These are phyloP conservation scores for Closterium sp. DNA, from an alignment of 139 green algal genomes.

Conservation along the genomic window DNA sequence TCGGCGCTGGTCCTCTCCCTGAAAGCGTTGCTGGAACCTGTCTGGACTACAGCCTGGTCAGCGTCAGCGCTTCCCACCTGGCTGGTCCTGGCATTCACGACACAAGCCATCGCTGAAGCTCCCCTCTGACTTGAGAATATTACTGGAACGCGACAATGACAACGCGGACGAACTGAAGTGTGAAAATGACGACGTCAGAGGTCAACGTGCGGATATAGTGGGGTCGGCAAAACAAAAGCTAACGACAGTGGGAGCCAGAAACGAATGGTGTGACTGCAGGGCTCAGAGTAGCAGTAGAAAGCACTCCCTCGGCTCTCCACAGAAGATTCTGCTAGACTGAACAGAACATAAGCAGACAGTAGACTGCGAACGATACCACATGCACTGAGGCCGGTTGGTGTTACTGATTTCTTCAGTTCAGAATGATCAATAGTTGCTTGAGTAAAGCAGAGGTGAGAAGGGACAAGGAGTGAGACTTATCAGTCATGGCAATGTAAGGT, in stretches of 20 bases:
- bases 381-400: background rate
- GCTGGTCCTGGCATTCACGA: background rate
- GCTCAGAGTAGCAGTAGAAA: background rate
- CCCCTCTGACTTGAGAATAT: background rate
- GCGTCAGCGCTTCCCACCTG: background rate
- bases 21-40: background rate
- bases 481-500: background rate
- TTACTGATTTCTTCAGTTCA: background rate
- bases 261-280: background rate
- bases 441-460: background rate
- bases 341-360: too few species aligned
- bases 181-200: background rate
- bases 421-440: background rate
- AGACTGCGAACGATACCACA: too few species aligned
- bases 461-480: background rate
- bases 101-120: background rate
- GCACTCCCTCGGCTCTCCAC: background rate
- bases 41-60: background rate
- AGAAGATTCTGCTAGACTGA: too few species aligned
- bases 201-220: background rate
- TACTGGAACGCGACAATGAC: background rate
- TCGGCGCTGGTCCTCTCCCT: background rate
- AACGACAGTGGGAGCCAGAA: background rate
- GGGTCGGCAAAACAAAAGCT: background rate
- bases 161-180: background rate